A percentile compares a stretch with the other conserved stretches of the same genome.
These are phyloP conservation scores for Phylloporus sp. DNA, from an alignment of 768 basidiomycete genomes.

Conservation along the genomic window DNA sequence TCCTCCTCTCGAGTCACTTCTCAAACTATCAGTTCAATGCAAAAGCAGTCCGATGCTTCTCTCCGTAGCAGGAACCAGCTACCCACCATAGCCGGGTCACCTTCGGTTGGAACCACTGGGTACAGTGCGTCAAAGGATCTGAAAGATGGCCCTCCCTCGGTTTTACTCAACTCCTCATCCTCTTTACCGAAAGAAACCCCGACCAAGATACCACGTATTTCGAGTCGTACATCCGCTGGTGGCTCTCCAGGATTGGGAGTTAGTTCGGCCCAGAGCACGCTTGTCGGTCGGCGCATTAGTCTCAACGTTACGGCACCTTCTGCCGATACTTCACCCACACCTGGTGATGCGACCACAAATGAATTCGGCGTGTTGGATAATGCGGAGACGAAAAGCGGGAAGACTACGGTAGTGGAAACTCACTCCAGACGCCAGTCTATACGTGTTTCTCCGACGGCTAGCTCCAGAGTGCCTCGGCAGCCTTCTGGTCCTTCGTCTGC, in stretches of 20 bases:
- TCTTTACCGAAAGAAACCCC: constrained; percentile 76
- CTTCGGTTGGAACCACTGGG: constrained; percentile 71
- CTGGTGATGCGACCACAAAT: constrained; percentile 44
- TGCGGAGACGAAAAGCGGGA: constrained; percentile 46
- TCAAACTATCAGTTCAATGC: constrained; percentile 83
- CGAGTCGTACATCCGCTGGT: constrained; percentile 74
- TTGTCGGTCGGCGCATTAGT: constrained; percentile 63
- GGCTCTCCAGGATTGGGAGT: constrained; percentile 68
- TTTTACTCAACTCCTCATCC: constrained; percentile 48
- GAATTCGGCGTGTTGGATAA: constrained; percentile 83
- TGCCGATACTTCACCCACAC: constrained; percentile 60
- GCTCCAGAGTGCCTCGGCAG: constrained; percentile 66
- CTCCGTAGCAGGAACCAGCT: constrained; percentile 71
- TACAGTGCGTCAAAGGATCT: constrained; percentile 50
- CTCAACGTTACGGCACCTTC: constrained; percentile 56
- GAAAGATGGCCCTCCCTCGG: constrained; percentile 54
- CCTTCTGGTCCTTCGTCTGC: constrained; percentile 44
- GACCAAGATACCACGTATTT: constrained; percentile 90
- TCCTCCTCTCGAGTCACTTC: constrained; percentile 67
- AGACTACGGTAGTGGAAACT: constrained; percentile 32
- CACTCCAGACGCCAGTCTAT: constrained; percentile 51
- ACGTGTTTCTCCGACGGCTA: constrained; percentile 59
- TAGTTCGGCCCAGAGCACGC: constrained; percentile 46
- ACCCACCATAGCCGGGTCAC: constrained; percentile 92
- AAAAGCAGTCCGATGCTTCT: constrained; percentile 81